These are phyloP conservation scores for Alternaria angustiovoidea DNA, from an alignment of 2,329 filamentous ascomycete species.

Conservation along the genomic window DNA sequence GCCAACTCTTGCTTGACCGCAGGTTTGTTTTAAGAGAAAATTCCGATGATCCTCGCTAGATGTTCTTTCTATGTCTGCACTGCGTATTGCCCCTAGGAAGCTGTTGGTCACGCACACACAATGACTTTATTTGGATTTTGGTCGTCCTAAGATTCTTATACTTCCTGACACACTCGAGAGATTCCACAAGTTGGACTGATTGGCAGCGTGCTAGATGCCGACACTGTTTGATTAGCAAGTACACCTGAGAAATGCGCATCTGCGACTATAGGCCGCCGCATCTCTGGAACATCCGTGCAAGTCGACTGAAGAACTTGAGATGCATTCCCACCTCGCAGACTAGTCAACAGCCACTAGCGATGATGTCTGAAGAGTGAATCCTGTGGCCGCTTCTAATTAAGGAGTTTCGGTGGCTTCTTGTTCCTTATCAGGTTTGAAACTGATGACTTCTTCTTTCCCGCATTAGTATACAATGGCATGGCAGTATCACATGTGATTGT, in stretches of 20 bases:
- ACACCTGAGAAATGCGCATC: not conserved
- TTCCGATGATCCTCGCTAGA: not conserved
- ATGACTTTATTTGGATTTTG: not conserved
- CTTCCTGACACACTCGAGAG: not conserved
- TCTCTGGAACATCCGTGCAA: not conserved
- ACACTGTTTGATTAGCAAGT: not conserved
- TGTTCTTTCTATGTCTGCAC: not conserved
- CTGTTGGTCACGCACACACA: not conserved
- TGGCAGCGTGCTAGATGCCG: not conserved
- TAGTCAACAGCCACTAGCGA: not conserved
- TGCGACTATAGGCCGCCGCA: not conserved
- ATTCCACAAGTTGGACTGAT: not conserved
- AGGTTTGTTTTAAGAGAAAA: not conserved
- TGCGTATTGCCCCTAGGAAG: not conserved
- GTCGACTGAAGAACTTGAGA: not conserved
- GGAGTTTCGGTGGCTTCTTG: not conserved
- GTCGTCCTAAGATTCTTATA: not conserved
- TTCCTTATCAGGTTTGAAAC: not conserved
- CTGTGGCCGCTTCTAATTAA: not conserved
- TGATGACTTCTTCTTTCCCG: not conserved
- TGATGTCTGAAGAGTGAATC: not conserved
- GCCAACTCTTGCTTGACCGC: not conserved
- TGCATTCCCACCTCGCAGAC: not conserved
- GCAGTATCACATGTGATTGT: not conserved
- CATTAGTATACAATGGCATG: not conserved